Evolutionary conservation across 2,329 filamentous ascomycete species (phyloP).

Genomic region (Fusarium sp.): DNA sequence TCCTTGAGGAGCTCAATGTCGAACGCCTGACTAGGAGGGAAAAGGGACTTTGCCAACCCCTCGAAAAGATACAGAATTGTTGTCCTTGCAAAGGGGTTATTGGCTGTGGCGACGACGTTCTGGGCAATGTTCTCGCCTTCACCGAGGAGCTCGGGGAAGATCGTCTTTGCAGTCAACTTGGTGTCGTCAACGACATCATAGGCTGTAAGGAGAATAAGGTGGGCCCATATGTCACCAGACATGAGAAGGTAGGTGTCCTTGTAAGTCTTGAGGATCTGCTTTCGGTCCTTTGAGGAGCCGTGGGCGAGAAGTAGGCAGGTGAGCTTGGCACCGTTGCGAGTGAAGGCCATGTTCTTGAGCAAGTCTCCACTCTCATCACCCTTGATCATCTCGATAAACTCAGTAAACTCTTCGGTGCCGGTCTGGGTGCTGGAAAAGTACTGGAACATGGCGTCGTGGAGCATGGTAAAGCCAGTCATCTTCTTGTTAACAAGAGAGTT

Average conservation of each 20-base stretch:
- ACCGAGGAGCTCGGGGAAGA: slow-evolving; percentile 86
- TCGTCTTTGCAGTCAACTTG: slow-evolving; percentile 82
- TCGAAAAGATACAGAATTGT: slow-evolving; percentile 86
- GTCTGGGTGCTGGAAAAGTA: slow-evolving; percentile 85
- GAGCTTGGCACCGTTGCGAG: slow-evolving; percentile 83
- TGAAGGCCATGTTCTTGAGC: slow-evolving; percentile 96
- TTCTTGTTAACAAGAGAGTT: slow-evolving; percentile 96
- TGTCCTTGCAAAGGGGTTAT: slow-evolving; percentile 70
- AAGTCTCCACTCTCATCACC: slow-evolving; percentile 90
- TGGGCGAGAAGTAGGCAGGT: slow-evolving; percentile 84
- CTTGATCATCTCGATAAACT: slow-evolving; percentile 90
- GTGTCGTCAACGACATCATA: slow-evolving; percentile 96
- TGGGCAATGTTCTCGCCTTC: slow-evolving; percentile 71
- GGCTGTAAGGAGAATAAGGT: slow-evolving; percentile 82
- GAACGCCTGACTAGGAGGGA: slow-evolving; percentile 67
- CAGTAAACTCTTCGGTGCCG: slow-evolving; percentile 81
- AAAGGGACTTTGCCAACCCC: slow-evolving; percentile 67
- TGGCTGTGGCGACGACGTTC: slow-evolving; percentile 70
- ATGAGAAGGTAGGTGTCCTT: slow-evolving; percentile 89
- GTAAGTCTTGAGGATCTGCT: slow-evolving; percentile 86
- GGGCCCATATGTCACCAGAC: slow-evolving; percentile 80
- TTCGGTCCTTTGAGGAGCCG: slow-evolving; percentile 90
- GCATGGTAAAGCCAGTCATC: slow-evolving; percentile 94
- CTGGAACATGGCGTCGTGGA: slow-evolving; percentile 98
- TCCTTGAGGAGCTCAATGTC: slow-evolving; percentile 79